Conservation (phyloP, 2,329 filamentous ascomycete genomes). For the Knoxdaviesia capensis region DNA sequence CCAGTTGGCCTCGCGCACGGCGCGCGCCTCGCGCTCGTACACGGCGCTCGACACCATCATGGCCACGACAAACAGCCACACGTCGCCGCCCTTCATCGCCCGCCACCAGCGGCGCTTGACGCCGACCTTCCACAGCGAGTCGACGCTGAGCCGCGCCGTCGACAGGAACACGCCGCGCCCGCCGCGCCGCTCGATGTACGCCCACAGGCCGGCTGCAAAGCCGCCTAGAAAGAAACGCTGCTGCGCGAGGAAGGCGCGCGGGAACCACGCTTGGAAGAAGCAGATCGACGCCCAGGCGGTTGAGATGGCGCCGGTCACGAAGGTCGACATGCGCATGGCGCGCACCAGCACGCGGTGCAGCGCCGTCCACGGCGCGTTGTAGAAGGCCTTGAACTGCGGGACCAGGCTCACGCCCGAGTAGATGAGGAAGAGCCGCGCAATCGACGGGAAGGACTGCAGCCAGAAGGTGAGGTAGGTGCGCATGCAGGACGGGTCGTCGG, state of each 20-base stretch:
- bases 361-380: conserved; percentile 47
- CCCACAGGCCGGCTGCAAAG: conserved; percentile 70
- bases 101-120: conserved; percentile 78
- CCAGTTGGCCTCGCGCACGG: conserved; percentile 45
- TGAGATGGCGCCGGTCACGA: conserved; percentile 61
- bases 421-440: conserved; percentile 57
- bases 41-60: conserved; percentile 61
- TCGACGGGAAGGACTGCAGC: conserved; percentile 59
- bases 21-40: conserved; percentile 50
- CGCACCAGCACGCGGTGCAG: conserved; percentile 45
- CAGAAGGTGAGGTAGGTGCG: conserved; percentile 78
- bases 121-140: conserved; percentile 84
- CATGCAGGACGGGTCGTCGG: conserved; percentile 68
- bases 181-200: conserved; percentile 48
- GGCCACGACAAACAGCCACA: conserved; percentile 63
- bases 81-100: conserved; percentile 63
- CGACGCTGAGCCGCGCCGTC: conserved; percentile 55
- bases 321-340: conserved; percentile 56
- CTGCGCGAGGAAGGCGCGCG: conserved; percentile 52
- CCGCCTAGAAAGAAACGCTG: conserved; percentile 83
- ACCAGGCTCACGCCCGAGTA: conserved; percentile 50
- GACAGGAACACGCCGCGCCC: conserved; percentile 59
- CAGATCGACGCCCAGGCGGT: conserved; percentile 80
- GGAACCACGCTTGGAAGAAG: conserved; percentile 65
- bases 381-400: conserved; percentile 44